Base-by-base conservation (phyloP, 768 basidiomycete genomes). In the Amyloporia xantha region DNA sequence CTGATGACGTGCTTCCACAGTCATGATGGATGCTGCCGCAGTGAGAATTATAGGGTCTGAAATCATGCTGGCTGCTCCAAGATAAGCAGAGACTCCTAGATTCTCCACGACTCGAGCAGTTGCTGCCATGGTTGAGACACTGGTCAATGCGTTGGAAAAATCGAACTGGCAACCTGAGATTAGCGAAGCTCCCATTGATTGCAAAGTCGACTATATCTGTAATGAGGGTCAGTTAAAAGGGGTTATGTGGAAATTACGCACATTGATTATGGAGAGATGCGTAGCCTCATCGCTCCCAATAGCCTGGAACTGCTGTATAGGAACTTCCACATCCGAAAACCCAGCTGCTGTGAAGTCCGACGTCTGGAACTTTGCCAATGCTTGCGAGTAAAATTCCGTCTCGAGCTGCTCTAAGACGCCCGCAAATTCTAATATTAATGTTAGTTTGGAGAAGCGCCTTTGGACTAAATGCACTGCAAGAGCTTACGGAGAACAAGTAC, bases 1-100 rank as follows among this genome's bases (percentile, higher is more conserved):
- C 62, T 85, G 81, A 58, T 93, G 90, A 41, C 90, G 82, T n/a
- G 87, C 83, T 60, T 92, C 90, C 41, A 88, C 73, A 24, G 87
- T 83, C 64, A 86, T 58, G 61, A 91, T 91, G 21, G 81, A 79
- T 6, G 73, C 84, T 35, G 86, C 87, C n/a, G 78, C 71, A 46
- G 74, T 72, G 43, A 87, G 67, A 48, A 89, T 58, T 21, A 71
- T 66, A 12, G 82, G 80, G 55, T 87, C 79, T 11, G 67, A 62
- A 41, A 91, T 52, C 35, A 86, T 72, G 47, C 76, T 71, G 5
- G 84, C 79, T 46, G 78, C 87, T 49, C 87, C 87, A 23, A 88
- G 77, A 67, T 89, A 90, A 2, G 86, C 89, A 17, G 70, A 64
- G 30, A 90, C 86, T 47, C 90, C 90, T 36, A 87, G 73, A 48